phyloP scores from a whole-genome alignment of 805 yeast species.

The Maudiozyma saulgeensis region DNA sequence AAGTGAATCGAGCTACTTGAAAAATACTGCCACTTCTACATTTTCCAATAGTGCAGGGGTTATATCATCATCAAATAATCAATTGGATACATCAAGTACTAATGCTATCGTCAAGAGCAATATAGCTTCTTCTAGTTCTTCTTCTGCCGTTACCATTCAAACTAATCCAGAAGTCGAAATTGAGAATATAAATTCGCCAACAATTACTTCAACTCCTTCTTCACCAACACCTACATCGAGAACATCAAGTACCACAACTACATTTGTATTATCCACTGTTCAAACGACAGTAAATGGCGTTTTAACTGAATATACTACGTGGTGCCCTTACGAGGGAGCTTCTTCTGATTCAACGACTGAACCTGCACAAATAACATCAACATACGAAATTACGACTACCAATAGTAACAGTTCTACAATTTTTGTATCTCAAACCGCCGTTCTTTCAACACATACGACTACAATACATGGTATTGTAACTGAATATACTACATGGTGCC shows the following conservation, averaged over 20 bases:
- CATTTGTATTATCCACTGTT: background rate
- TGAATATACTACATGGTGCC: background rate
- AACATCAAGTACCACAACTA: background rate
- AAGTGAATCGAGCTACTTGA: too few relatives aligned
- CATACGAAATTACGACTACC: background rate
- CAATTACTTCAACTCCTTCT: too few relatives aligned
- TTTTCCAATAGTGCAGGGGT: too few relatives aligned
- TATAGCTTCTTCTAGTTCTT: too few relatives aligned
- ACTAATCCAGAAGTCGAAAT: too few relatives aligned
- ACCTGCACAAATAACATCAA: background rate
- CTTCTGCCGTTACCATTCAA: too few relatives aligned
- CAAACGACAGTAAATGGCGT: background rate
- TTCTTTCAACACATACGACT: constrained; percentile 9
- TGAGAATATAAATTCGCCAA: too few relatives aligned
- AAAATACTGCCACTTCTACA: too few relatives aligned
- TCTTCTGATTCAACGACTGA: background rate
- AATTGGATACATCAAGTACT: too few relatives aligned
- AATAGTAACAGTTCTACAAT: background rate
- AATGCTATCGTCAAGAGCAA: too few relatives aligned
- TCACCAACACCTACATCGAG: background rate
- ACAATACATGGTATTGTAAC: background rate
- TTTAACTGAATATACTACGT: background rate
- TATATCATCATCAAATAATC: too few relatives aligned
- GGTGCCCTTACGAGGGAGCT: background rate
- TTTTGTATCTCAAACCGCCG: background rate